Evolutionary conservation across 208 protist genomes (phyloP).

Genomic region (Leishmania amazonensis): DNA sequence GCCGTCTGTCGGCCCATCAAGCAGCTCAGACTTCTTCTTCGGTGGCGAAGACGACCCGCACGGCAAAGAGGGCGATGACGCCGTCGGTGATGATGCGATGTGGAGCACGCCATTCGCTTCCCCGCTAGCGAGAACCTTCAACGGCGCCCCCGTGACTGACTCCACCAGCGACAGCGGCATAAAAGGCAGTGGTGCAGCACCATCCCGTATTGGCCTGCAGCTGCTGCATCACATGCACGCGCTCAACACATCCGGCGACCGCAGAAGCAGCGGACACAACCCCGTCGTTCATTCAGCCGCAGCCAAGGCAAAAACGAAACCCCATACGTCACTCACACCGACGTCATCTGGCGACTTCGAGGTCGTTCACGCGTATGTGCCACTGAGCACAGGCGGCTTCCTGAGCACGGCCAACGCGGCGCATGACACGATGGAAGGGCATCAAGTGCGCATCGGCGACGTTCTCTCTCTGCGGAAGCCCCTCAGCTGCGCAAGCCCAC

Average conservation of each 20-base stretch:
- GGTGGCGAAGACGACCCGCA: background rate
- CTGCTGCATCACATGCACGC: conserved; percentile 65
- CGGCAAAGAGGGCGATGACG: background rate
- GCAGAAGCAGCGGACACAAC: background rate
- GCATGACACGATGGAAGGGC: conserved; percentile 31
- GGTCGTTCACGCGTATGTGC: conserved; percentile 74
- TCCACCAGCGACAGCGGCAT: background rate
- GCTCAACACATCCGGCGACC: background rate
- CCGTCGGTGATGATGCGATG: background rate
- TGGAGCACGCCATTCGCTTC: background rate
- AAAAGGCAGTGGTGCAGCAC: background rate
- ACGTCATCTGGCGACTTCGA: conserved; percentile 8
- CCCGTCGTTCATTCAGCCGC: background rate
- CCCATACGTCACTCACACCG: background rate
- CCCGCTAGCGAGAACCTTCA: background rate
- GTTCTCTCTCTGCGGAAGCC: conserved; percentile 30
- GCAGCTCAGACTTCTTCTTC: conserved; percentile 19
- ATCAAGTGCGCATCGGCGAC: conserved; percentile 42
- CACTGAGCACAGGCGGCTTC: conserved; percentile 80
- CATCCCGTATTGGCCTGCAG: conserved; percentile 35
- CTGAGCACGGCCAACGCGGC: conserved; percentile 41
- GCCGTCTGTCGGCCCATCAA: background rate
- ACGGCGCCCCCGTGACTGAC: background rate
- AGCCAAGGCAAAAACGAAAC: background rate
- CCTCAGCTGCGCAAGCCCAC: background rate